Evolutionary conservation across 169 alveolate genomes (phyloP).

Genomic region (Plasmodium cynomolgi): DNA sequence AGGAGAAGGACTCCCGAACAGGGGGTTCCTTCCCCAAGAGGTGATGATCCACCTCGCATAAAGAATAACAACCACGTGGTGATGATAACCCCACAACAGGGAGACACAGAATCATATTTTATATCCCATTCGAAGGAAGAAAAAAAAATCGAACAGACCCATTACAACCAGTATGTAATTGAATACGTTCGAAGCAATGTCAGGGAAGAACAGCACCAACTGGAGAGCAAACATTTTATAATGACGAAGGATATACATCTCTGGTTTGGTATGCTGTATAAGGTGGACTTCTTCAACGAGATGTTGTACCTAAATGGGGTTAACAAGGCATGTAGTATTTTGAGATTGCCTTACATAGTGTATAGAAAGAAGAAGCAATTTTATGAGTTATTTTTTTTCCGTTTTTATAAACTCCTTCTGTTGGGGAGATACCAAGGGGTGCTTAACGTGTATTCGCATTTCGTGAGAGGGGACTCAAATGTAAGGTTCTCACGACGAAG

Average conservation of each 20-base stretch:
- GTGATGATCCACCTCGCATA: neutral
- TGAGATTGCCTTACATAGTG: slow-evolving; percentile 31
- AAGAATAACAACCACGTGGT: neutral
- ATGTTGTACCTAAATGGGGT: neutral
- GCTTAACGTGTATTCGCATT: slow-evolving; percentile 3
- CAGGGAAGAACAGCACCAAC: neutral
- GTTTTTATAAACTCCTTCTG: slow-evolving; percentile 17
- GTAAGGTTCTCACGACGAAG: neutral
- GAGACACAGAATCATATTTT: neutral
- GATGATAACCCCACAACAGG: neutral
- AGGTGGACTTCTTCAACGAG: slow-evolving; percentile 6
- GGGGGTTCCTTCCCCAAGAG: neutral
- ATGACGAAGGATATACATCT: slow-evolving; percentile 11
- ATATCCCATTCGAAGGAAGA: neutral
- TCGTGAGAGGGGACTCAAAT: neutral
- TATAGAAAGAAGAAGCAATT: slow-evolving; percentile 14
- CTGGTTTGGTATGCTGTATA: slow-evolving; percentile 35
- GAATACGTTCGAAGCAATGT: slow-evolving; percentile 2
- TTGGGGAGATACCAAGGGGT: neutral
- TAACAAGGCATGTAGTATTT: slow-evolving; percentile 32
- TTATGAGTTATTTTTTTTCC: neutral
- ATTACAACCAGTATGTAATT: neutral
- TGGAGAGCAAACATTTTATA: slow-evolving; percentile 8
- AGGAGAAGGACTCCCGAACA: no score
- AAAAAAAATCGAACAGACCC: neutral